phyloP scores from a whole-genome alignment of 768 basidiomycete species.

The Pleurotus ostreatus region DNA sequence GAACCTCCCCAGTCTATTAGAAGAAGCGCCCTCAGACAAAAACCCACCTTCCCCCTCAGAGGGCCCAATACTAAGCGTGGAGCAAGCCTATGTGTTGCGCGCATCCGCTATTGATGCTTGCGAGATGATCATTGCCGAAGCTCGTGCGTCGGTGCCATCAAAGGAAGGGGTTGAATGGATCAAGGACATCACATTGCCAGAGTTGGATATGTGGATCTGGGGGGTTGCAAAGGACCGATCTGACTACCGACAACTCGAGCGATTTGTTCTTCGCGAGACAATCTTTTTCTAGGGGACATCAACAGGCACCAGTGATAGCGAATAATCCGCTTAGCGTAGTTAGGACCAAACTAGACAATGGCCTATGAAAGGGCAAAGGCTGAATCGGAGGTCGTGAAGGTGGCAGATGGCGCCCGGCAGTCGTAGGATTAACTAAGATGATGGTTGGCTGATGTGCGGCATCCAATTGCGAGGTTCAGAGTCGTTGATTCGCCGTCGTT shows the following conservation, averaged over 20 bases:
- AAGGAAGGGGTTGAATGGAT: constrained; percentile 40
- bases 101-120: constrained; percentile 81
- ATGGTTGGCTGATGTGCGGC: not conserved
- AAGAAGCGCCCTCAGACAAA: constrained; percentile 15
- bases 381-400: constrained; percentile 6
- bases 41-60: constrained; percentile 10
- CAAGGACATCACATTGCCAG: constrained; percentile 50
- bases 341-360: not conserved
- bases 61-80: constrained; percentile 49
- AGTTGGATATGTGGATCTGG: constrained; percentile 81
- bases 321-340: not conserved
- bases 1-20: constrained; percentile 37
- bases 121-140: constrained; percentile 58
- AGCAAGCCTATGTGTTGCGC: constrained; percentile 70
- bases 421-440: not conserved
- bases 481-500: not conserved
- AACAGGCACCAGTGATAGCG: not conserved
- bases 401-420: not conserved
- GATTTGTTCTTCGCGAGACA: constrained; percentile 66
- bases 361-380: not conserved
- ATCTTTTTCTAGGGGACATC: constrained; percentile 54
- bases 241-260: constrained; percentile 62
- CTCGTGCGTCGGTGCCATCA: constrained; percentile 23
- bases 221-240: constrained; percentile 71
- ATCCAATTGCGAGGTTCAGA: not conserved